Percentiles rank a stretch among this genome's conserved stretches.
phyloP scores from a whole-genome alignment of 164 flowering plant genomes.

The Dillenia suffruticosa region DNA sequence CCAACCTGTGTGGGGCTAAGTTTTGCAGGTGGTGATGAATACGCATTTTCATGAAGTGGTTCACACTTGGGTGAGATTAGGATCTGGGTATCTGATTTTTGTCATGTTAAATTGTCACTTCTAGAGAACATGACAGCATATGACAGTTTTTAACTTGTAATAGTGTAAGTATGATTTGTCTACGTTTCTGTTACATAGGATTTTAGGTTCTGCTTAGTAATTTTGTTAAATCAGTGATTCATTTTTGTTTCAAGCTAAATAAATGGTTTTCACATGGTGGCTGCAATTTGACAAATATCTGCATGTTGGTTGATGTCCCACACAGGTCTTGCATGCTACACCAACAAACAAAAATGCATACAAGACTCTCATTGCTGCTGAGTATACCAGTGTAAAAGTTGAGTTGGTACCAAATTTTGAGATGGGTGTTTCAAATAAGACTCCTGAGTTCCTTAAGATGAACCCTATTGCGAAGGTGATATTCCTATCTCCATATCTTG shows the following conservation, averaged over 20 bases:
- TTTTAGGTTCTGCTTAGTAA: neutral
- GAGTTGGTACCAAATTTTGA: conserved; percentile 46
- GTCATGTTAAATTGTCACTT: no score
- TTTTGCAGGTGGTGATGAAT: no score
- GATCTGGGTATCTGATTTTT: no score
- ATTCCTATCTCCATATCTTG: no score
- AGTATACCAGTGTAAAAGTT: conserved; percentile 53
- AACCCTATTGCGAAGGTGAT: conserved; percentile 81
- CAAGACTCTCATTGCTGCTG: conserved; percentile 71
- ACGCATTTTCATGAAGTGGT: no score
- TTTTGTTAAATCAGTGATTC: neutral
- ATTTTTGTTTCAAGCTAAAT: neutral
- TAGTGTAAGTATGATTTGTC: no score
- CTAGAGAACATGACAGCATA: no score
- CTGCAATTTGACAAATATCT: neutral
- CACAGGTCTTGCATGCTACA: conserved; percentile 54
- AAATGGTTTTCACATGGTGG: neutral
- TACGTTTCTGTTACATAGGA: neutral
- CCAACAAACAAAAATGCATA: conserved; percentile 53
- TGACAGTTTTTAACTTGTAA: no score
- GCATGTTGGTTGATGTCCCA: neutral
- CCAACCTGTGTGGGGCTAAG: no score
- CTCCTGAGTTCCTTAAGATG: conserved; percentile 68
- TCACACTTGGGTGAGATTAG: no score
- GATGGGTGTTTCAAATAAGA: conserved; percentile 73